Conservation (phyloP, 2,329 filamentous ascomycete species). For the Penicillium sp. region DNA sequence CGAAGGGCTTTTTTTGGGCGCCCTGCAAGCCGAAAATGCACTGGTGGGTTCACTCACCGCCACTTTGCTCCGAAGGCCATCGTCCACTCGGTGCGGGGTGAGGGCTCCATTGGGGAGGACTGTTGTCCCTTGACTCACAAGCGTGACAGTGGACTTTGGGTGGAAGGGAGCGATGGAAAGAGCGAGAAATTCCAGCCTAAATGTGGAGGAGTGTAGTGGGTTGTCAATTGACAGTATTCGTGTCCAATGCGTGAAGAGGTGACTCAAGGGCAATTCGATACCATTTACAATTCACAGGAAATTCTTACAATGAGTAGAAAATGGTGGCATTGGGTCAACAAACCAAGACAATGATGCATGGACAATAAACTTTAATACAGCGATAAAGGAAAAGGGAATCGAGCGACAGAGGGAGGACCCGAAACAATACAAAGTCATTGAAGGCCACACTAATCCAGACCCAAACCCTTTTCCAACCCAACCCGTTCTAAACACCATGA, state of each 20-base stretch:
- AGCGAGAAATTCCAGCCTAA: neutral
- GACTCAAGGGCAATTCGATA: too few species aligned
- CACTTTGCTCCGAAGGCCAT: slow-evolving; percentile 23
- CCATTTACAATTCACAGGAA: neutral
- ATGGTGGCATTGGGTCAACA: neutral
- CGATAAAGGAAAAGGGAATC: slow-evolving; percentile 23
- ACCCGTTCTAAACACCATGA: slow-evolving; percentile 9
- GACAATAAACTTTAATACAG: slow-evolving; percentile 21
- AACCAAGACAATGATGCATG: neutral
- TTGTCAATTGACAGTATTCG: neutral
- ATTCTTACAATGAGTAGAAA: neutral
- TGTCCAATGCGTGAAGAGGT: neutral
- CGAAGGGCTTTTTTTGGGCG: slow-evolving; percentile 13
- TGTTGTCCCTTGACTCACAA: slow-evolving; percentile 15
- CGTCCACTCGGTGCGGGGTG: slow-evolving; percentile 20
- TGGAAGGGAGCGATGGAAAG: neutral
- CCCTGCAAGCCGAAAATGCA: slow-evolving; percentile 16
- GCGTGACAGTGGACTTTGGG: neutral
- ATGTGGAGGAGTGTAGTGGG: neutral
- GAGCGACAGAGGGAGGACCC: slow-evolving; percentile 10
- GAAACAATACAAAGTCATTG: slow-evolving; percentile 15
- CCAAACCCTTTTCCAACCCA: slow-evolving; percentile 16
- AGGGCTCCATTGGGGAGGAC: slow-evolving; percentile 17
- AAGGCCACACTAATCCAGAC: slow-evolving; percentile 12
- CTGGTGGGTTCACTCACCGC: slow-evolving; percentile 27